Evolutionary conservation across 768 basidiomycete genomes (phyloP).

Genomic region (Termitomyces sp.): DNA sequence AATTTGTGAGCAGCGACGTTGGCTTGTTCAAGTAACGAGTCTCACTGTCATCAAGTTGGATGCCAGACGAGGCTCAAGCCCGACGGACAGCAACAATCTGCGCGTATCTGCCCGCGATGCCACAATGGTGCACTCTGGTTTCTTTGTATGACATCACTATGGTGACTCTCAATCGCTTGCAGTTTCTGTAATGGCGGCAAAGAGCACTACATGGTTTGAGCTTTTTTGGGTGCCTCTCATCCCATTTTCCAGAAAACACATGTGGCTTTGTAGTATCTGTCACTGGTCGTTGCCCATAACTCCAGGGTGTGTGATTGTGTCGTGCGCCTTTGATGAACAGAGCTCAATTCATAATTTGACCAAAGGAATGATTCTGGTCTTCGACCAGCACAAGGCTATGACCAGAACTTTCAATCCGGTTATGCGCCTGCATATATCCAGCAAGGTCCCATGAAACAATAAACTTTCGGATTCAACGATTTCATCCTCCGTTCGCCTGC

Average conservation of each 20-base stretch:
- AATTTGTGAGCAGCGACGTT: slow-evolving; percentile 30
- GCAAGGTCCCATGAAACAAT: slow-evolving; percentile 15
- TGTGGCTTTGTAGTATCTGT: slow-evolving; percentile 73
- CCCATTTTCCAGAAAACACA: slow-evolving; percentile 52
- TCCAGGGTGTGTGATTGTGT: slow-evolving; percentile 35
- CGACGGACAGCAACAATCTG: slow-evolving; percentile 38
- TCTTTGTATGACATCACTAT: background rate
- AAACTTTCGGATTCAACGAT: background rate
- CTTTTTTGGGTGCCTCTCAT: slow-evolving; percentile 69
- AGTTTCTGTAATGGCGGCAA: slow-evolving; percentile 60
- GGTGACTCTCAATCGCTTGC: background rate
- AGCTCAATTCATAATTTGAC: background rate
- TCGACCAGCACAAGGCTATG: slow-evolving; percentile 18
- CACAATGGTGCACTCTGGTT: slow-evolving; percentile 48
- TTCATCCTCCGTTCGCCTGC: background rate
- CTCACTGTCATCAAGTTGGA: slow-evolving; percentile 41
- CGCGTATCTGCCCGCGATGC: slow-evolving; percentile 64
- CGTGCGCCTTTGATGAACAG: background rate
- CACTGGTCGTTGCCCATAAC: slow-evolving; percentile 53
- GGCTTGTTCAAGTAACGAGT: background rate
- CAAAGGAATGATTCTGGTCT: slow-evolving; percentile 19
- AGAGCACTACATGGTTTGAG: slow-evolving; percentile 69
- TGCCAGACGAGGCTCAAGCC: slow-evolving; percentile 56
- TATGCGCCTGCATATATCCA: slow-evolving; percentile 37
- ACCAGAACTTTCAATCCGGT: slow-evolving; percentile 27